These are phyloP conservation scores for Tolypocladium ovalisporum DNA, from an alignment of 2,329 filamentous ascomycete genomes.

Conservation along the genomic window DNA sequence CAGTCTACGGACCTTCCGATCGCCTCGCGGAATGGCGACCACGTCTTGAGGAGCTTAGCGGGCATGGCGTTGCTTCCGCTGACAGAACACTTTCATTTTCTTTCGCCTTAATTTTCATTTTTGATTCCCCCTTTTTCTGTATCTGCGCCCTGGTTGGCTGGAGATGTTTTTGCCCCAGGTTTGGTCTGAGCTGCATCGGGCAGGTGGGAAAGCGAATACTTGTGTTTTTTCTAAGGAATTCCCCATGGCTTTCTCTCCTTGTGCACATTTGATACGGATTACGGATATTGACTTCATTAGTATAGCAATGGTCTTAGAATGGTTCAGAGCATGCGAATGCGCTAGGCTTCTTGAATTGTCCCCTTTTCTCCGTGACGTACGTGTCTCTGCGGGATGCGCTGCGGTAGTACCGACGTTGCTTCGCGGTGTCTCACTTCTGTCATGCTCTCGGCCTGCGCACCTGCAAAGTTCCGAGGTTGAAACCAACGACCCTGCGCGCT, in stretches of 20 bases:
- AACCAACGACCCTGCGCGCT: neutral
- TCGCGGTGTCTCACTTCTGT: neutral
- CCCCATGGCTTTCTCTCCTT: neutral
- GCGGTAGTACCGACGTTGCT: neutral
- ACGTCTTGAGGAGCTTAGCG: neutral
- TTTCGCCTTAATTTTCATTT: neutral
- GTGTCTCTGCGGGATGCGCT: neutral
- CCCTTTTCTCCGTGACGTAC: neutral
- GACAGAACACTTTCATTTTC: neutral
- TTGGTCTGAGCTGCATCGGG: slow-evolving; percentile 2
- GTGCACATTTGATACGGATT: neutral
- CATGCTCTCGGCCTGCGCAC: neutral
- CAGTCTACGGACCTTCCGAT: neutral
- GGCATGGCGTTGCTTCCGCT: neutral
- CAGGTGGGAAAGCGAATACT: slow-evolving; percentile 1
- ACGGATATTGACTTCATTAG: neutral
- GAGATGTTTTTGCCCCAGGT: neutral
- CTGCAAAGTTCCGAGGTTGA: neutral
- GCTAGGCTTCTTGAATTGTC: neutral
- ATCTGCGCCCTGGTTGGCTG: neutral
- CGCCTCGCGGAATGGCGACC: neutral
- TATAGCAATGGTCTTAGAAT: neutral
- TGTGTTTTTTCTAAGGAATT: neutral
- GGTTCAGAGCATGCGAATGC: neutral
- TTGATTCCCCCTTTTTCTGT: slow-evolving; percentile 4